phyloP scores from a whole-genome alignment of 129 eudicot species.

The Calendula officinalis region DNA sequence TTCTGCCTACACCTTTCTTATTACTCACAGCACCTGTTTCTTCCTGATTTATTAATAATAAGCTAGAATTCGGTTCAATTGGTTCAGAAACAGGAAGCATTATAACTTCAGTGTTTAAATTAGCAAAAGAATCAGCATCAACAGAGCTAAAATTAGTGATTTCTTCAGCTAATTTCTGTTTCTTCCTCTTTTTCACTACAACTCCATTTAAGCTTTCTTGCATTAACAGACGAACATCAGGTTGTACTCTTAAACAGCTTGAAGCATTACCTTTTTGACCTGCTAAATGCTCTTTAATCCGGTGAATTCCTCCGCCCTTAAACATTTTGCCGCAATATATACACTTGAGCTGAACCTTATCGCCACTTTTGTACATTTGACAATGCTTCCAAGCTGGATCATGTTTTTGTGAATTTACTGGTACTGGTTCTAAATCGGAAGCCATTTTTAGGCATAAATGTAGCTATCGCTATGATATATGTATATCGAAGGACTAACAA shows the following conservation, averaged over 20 bases:
- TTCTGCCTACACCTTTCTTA: slow-evolving; percentile 43
- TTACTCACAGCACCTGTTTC: slow-evolving; percentile 31
- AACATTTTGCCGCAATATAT: slow-evolving; percentile 84
- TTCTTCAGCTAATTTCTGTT: slow-evolving; percentile 2
- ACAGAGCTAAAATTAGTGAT: not conserved
- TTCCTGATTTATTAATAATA: slow-evolving; percentile 30
- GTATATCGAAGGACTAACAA: not conserved
- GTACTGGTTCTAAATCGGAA: slow-evolving; percentile 65
- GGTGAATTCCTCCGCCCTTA: slow-evolving; percentile 97
- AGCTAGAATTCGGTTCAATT: slow-evolving; percentile 4
- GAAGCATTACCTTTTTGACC: slow-evolving; percentile 94
- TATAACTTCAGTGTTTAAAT: not conserved
- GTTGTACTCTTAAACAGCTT: slow-evolving; percentile 67
- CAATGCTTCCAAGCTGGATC: slow-evolving; percentile 98
- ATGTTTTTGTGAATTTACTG: slow-evolving; percentile 77
- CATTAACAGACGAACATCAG: slow-evolving; percentile 76
- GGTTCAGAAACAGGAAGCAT: slow-evolving; percentile 9
- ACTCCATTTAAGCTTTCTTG: slow-evolving; percentile 75
- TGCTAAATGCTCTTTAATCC: slow-evolving; percentile 92
- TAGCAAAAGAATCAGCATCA: not conserved
- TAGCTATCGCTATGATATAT: slow-evolving; percentile 1
- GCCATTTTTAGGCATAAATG: slow-evolving; percentile 39
- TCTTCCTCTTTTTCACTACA: slow-evolving; percentile 61
- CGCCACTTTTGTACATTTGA: slow-evolving; percentile 76
- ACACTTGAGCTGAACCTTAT: slow-evolving; percentile 80